Conservation (phyloP, 2,329 filamentous ascomycete species). For the Penicillium sp. region DNA sequence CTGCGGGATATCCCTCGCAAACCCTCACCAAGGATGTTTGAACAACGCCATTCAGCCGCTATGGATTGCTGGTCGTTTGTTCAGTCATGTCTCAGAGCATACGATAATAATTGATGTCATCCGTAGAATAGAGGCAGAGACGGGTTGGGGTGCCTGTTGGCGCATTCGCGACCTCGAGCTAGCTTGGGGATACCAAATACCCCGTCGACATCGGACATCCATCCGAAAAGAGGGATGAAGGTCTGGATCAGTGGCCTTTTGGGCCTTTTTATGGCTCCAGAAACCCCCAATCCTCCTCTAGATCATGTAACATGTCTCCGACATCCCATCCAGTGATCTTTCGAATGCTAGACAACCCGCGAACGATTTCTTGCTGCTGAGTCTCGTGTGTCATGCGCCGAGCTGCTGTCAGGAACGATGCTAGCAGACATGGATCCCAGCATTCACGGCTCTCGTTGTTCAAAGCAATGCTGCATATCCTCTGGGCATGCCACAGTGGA, state of each 20-base stretch:
- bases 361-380: slow-evolving; percentile 47
- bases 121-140: slow-evolving; percentile 52
- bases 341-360: slow-evolving; percentile 40
- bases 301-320: slow-evolving; percentile 13
- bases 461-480: slow-evolving; percentile 52
- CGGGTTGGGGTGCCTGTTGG: slow-evolving; percentile 57
- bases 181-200: slow-evolving; percentile 29
- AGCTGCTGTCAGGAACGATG: slow-evolving; percentile 48
- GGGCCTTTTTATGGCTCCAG: slow-evolving; percentile 12
- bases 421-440: slow-evolving; percentile 53
- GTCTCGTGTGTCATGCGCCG: slow-evolving; percentile 51
- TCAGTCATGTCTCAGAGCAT: slow-evolving; percentile 53
- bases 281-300: slow-evolving; percentile 26
- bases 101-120: slow-evolving; percentile 40
- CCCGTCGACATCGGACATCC: slow-evolving; percentile 9
- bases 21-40: slow-evolving; percentile 56
- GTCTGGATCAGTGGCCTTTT: slow-evolving; percentile 1
- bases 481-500: slow-evolving; percentile 50
- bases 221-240: not conserved
- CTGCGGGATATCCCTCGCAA: slow-evolving; percentile 58
- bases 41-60: slow-evolving; percentile 61
- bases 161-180: slow-evolving; percentile 53
- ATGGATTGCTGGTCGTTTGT: slow-evolving; percentile 56
- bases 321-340: slow-evolving; percentile 46
- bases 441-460: slow-evolving; percentile 47